phyloP scores from a whole-genome alignment of 148 eudicot genomes.

The Rhododendron ovatum region DNA sequence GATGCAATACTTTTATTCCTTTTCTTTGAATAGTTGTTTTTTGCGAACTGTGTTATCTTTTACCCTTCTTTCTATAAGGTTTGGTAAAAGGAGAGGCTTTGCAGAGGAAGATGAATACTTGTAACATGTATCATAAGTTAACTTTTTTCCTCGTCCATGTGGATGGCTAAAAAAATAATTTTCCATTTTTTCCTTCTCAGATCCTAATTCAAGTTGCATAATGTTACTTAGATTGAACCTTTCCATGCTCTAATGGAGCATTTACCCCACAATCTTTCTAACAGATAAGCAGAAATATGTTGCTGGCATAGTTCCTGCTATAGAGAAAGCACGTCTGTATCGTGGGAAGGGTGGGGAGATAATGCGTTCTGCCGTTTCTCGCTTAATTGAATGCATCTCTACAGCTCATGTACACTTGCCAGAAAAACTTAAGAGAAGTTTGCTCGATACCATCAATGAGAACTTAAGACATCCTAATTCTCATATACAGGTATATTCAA shows the following conservation, averaged over 20 bases:
- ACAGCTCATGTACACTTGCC: constrained; percentile 44
- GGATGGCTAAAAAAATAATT: not conserved
- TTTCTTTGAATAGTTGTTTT: not conserved
- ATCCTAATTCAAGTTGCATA: not conserved
- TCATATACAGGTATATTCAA: constrained; percentile 63
- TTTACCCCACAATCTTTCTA: constrained; percentile 2
- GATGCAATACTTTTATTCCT: not conserved
- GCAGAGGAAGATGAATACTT: not conserved
- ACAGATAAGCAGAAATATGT: constrained; percentile 78
- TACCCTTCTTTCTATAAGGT: too few relatives aligned
- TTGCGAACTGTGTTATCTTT: not conserved
- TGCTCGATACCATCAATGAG: constrained; percentile 79
- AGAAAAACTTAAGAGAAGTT: constrained; percentile 63
- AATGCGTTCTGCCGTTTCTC: constrained; percentile 95
- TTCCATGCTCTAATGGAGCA: not conserved
- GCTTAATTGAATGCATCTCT: constrained; percentile 76
- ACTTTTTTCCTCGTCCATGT: not conserved
- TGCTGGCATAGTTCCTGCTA: constrained; percentile 86
- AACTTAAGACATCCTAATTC: constrained; percentile 92
- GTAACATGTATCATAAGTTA: not conserved
- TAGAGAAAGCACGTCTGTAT: constrained; percentile 94
- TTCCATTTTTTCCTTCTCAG: not conserved
- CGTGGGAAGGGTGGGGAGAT: constrained; percentile 99
- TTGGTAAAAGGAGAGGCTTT: not conserved
- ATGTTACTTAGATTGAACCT: constrained; percentile 2